phyloP scores from a whole-genome alignment of 768 basidiomycete species.

The Flagelloscypha sp. region DNA sequence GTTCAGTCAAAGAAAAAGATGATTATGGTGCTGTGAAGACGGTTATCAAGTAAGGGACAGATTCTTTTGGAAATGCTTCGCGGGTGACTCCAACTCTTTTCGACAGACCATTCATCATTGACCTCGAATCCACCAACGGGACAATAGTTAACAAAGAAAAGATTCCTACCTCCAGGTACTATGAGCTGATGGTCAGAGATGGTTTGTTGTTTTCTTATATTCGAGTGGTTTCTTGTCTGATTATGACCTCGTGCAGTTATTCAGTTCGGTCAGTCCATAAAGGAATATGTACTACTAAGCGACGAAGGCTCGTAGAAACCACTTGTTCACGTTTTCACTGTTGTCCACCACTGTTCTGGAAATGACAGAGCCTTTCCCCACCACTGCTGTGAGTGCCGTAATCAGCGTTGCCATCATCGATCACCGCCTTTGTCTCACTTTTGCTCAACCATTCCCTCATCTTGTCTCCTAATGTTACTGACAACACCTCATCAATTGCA shows the following conservation, averaged over 20 bases:
- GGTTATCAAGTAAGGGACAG: constrained; percentile 66
- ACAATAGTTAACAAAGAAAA: constrained; percentile 84
- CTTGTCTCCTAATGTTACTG: not conserved
- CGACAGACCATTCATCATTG: constrained; percentile 87
- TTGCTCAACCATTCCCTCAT: not conserved
- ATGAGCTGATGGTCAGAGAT: constrained; percentile 72
- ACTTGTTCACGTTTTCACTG: constrained; percentile 18
- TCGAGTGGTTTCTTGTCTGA: not conserved
- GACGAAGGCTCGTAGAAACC: constrained; percentile 50
- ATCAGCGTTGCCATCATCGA: not conserved
- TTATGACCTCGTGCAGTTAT: constrained; percentile 44
- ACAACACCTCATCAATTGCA: constrained; percentile 4
- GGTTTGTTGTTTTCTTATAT: constrained; percentile 40
- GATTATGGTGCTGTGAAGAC: constrained; percentile 76
- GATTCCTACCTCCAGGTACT: constrained; percentile 82
- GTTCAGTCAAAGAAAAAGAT: constrained; percentile 78
- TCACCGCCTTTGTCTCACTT: not conserved
- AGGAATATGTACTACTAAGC: constrained; percentile 81
- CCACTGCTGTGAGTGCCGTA: not conserved
- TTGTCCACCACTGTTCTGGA: constrained; percentile 11
- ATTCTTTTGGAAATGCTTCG: not conserved
- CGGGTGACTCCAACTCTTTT: constrained; percentile 4
- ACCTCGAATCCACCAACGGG: constrained; percentile 96
- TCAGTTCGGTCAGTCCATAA: constrained; percentile 73
- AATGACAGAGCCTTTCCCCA: constrained; percentile 1